These are phyloP conservation scores for Mucor mucedo DNA, from an alignment of 371 early-diverging fungal species.

Conservation along the genomic window DNA sequence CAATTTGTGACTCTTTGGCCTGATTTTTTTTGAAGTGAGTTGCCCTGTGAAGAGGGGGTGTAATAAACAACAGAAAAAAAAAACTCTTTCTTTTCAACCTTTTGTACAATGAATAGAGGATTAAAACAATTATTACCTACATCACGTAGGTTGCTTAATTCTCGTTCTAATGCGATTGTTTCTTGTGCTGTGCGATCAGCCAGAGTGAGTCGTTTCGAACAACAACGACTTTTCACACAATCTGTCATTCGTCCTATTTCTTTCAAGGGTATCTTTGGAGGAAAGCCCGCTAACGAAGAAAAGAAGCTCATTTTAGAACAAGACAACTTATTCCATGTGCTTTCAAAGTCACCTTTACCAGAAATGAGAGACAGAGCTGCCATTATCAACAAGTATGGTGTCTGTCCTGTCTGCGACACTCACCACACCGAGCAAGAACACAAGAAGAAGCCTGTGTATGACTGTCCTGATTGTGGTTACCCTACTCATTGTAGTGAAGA, in stretches of 20 bases:
- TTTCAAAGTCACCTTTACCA: constrained; percentile 74
- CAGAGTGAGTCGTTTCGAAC: background rate
- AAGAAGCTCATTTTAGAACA: constrained; percentile 43
- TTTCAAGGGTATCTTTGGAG: constrained; percentile 38
- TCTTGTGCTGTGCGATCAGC: background rate
- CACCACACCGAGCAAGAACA: constrained; percentile 40
- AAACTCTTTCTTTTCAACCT: background rate
- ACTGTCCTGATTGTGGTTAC: constrained; percentile 85
- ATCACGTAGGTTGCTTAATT: constrained; percentile 11
- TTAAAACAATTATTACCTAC: constrained; percentile 15
- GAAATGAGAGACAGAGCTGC: constrained; percentile 73
- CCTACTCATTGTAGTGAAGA: constrained; percentile 84
- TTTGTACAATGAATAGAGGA: constrained; percentile 18
- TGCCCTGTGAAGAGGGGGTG: constrained; percentile 3
- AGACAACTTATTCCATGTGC: constrained; percentile 73
- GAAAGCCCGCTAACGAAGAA: constrained; percentile 5
- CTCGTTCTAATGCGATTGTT: background rate
- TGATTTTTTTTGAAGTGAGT: background rate
- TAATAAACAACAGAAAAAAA: background rate
- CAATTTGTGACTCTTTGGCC: background rate
- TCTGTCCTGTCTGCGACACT: constrained; percentile 76
- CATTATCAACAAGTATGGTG: constrained; percentile 71
- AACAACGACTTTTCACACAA: constrained; percentile 23
- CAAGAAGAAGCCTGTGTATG: constrained; percentile 58
- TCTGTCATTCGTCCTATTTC: constrained; percentile 38